Base-by-base conservation (phyloP, 306 rosid genomes). In the Geum urbanum region DNA sequence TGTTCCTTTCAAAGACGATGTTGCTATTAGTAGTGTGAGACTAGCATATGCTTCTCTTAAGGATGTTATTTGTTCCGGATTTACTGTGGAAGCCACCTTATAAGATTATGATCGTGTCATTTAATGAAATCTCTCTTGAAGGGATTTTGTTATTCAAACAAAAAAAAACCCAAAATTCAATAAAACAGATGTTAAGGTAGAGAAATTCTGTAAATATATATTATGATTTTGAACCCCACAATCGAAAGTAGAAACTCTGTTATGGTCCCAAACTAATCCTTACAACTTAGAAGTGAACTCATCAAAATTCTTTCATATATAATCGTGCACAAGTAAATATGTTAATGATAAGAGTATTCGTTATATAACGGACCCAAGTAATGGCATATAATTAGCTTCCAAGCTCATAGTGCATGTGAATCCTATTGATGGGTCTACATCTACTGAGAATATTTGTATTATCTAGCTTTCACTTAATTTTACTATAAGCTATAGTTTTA, bases 341-440 rank as follows among this genome's bases (percentile, higher is more conserved):
- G 62, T 19, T 69, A 37, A 13, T 14, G 46, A 40, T 40, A 24
- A 24, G 7, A 54, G 20, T 41, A 39, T n/a, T 53, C 11, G 56
- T 52, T 18, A 68, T 52, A 53, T 22, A 53, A 32, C 53, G 70
- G 69, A 4, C 61, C 69, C 41, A 18, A 44, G 48, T 37, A n/a
- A 48, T 47, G 67, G 20, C 18, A 40, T 41, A 19, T 10, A 69
- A 69, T 16, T 62, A 40, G 27, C 50, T 62, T 51, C 72, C 69
- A 72, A 72, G 32, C 41, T 46, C 63, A 55, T 20, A 7, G 2
- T 48, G 50, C 70, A 63, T 40, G 76, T 63, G 70, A 51, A 39
- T 40, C 63, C 41, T 22, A 14, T 11, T 51, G 70, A 72, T 41
- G 52, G 24, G 63, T 63, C 70, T 39, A 41, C 70, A 72, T 72